phyloP scores from a whole-genome alignment of 345 rosid genomes.

The Salix brachista region DNA sequence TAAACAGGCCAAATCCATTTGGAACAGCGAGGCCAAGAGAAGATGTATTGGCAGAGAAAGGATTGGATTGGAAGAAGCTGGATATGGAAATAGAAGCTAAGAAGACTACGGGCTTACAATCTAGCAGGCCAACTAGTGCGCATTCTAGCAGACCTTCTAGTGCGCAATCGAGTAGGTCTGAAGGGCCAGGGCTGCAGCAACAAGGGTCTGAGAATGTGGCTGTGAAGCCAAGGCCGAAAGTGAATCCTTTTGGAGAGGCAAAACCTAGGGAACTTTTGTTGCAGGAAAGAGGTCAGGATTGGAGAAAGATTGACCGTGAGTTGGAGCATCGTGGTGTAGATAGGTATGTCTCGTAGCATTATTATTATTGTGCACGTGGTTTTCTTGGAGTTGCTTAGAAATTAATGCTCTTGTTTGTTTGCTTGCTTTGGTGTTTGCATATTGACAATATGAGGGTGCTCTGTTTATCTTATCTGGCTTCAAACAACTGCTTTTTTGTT shows the following conservation, averaged over 20 bases:
- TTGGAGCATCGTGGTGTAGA: conserved; percentile 82
- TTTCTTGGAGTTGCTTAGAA: conserved; percentile 1
- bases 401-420: background rate
- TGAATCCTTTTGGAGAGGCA: conserved; percentile 95
- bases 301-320: conserved; percentile 87
- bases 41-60: conserved; percentile 86
- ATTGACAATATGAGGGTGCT: background rate
- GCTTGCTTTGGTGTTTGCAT: background rate
- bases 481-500: background rate
- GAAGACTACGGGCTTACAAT: conserved; percentile 33
- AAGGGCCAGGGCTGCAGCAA: conserved; percentile 43
- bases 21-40: conserved; percentile 95
- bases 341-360: conserved; percentile 41
- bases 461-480: background rate
- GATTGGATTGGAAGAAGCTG: conserved; percentile 84
- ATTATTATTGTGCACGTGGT: conserved; percentile 4
- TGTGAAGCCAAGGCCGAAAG: conserved; percentile 66
- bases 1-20: conserved; percentile 72
- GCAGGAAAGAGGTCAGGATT: conserved; percentile 80
- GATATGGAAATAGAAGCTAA: conserved; percentile 74
- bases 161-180: conserved; percentile 78
- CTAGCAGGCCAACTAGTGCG: conserved; percentile 81
- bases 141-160: conserved; percentile 95
- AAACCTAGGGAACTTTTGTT: conserved; percentile 91
- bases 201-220: conserved; percentile 50